Conservation (phyloP, 2,329 filamentous ascomycete species). For the Xylaria sp. region DNA sequence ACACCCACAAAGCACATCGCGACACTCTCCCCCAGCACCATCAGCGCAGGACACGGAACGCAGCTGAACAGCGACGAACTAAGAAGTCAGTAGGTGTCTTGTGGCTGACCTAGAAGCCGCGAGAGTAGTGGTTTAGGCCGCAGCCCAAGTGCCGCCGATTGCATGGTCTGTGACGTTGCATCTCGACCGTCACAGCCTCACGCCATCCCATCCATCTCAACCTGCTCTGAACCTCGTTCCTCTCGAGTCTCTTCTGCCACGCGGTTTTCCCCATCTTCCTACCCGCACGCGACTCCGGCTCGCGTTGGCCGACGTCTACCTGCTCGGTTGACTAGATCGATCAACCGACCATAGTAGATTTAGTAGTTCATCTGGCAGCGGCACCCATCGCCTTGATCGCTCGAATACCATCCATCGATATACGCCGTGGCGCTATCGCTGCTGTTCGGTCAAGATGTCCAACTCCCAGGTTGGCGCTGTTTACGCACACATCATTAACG, state of each 20-base stretch:
- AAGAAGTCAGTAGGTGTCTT: conserved; percentile 3
- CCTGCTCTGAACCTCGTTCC: neutral
- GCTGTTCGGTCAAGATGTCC: conserved; percentile 43
- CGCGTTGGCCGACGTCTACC: neutral
- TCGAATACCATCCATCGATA: neutral
- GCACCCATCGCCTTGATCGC: neutral
- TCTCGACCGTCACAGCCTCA: neutral
- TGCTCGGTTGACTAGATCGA: neutral
- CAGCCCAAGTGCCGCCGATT: conserved; percentile 6
- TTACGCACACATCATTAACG: conserved; percentile 72
- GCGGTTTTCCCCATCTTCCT: neutral
- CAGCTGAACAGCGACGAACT: conserved; percentile 9
- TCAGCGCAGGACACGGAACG: conserved; percentile 11
- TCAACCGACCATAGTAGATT: conserved; percentile 12
- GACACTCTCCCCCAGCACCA: conserved; percentile 6
- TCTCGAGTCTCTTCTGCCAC: neutral
- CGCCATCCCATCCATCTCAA: neutral
- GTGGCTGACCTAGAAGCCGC: neutral
- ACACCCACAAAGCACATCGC: conserved; percentile 7
- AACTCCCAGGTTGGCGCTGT: conserved; percentile 64
- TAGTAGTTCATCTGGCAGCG: neutral
- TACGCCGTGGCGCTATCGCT: conserved; percentile 6
- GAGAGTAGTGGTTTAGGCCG: conserved; percentile 6
- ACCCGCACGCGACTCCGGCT: neutral
- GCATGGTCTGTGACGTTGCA: conserved; percentile 6